Evolutionary conservation across 306 rosid species (phyloP), one percentile per base, ranked within the genome.

Genomic region (Benincasa hispida): DNA sequence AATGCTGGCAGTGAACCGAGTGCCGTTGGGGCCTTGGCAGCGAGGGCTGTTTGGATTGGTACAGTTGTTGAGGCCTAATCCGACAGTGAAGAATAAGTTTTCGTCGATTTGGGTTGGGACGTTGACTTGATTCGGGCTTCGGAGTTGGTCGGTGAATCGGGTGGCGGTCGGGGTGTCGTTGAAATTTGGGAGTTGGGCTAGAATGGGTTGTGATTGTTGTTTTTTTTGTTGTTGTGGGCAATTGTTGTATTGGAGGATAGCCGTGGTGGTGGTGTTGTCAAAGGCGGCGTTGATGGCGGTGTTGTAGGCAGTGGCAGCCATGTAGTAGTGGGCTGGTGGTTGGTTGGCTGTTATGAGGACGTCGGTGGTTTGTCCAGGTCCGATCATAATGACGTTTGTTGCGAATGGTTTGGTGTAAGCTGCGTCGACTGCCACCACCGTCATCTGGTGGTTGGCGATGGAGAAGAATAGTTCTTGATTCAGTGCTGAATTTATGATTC

Each of bases 21-120:
- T 92, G 76, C 97, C 96, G n/a, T 92, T 94, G 25, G 97, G 99
- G 70, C 96, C 97, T 84, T 94, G 97, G 81, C 99, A 94, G 19
- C 95, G 84, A 8, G 95, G 96, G 82, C 90, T 90, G 66, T 90
- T 94, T 12, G 90, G 99, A 48, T 80, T 83, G 10, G 96, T 86
- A 86, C 99, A 94, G 81, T 89, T 89, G 84, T 80, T 91, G 8
- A 94, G 80, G 59, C 98, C 98, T 61, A 94, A 81, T 10, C 98
- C 93, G 12, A 92, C 97, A 5, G 77, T 61, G 86, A 90, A 89
- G 58, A 75, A 58, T 6, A 94, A 85, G 78, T 61, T 85, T 70
- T 86, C 86, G 73, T 94, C 86, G 51, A 87, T 61, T 1, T 78
- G 68, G 15, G 1, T 81, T 8, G 89, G 91, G 28, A 90, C 89